Evolutionary conservation across 2,329 filamentous ascomycete genomes (phyloP), one percentile per base, ranked within the genome.

Genomic region (Fusarium sp.): DNA sequence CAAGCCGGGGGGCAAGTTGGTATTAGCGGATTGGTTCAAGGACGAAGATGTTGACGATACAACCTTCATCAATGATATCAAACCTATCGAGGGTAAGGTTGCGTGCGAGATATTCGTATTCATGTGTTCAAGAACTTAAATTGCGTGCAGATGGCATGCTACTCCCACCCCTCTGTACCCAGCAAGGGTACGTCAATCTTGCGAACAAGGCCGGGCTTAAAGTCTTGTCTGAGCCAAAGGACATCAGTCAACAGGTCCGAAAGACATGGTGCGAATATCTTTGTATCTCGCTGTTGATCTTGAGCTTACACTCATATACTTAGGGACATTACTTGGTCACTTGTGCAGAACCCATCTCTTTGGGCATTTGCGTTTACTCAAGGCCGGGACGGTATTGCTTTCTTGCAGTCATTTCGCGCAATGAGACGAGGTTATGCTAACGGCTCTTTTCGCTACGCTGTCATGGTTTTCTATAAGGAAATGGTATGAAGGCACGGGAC

Each of bases 11-110:
- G 87, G 87, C 3, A 87, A 85, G 78, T 78, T 91, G 49, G 87
- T 89, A 8, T 80, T 91, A 60, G 88, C 89, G 31, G 89, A 91
- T 78, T 91, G 89, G 89, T 90, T 91, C 82, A 89, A 88, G 81
- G 85, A 83, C 18, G 86, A 87, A 61, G 80, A 77, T 28, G 75
- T 90, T 48, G 82, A 79, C 2, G 80, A 85, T 69, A 79, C 83
- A 65, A 80, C 84, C 65, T 85, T 87, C 71, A 81, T 83, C 47
- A 82, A 81, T 52, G 88, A 90, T 75, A 90, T 91, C 73, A 86
- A 87, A 75, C 87, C 87, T 5, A 91, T 91, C 66, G 89, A 90
- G 81, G 87, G 86, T 87, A 61, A 63, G 33, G 24, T 36, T 41
- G 15, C 22, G 15, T 35, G 20, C 13, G 28, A 42, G 7, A 42